A percentile compares a stretch with the other conserved stretches of the same genome.
phyloP scores from a whole-genome alignment of 2,329 filamentous ascomycete species.

The Colletotrichum sp. region DNA sequence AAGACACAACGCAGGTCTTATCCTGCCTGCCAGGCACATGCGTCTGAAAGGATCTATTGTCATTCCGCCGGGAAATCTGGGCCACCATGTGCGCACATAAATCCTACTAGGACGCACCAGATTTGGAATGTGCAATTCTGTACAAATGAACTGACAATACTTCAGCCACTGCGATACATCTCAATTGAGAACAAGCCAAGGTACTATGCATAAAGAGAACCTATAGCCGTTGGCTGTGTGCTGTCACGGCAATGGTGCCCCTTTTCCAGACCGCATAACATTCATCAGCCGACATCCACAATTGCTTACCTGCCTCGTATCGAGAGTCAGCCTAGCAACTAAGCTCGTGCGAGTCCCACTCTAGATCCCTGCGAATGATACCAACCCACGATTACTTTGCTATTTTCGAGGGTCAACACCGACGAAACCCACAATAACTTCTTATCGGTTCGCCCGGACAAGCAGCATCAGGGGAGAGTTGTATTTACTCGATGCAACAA shows the following conservation, averaged over 20 bases:
- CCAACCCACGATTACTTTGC: neutral
- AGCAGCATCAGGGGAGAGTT: neutral
- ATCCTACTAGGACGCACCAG: neutral
- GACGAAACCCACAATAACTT: conserved; percentile 4
- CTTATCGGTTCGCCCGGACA: neutral
- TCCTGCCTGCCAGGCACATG: neutral
- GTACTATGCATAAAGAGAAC: neutral
- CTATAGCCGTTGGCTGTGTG: neutral
- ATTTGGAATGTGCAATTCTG: neutral
- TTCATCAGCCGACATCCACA: neutral
- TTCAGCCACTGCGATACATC: neutral
- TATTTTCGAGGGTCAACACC: neutral
- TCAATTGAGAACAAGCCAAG: neutral
- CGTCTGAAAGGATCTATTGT: neutral
- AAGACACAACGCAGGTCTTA: neutral
- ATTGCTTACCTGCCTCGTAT: conserved; percentile 1
- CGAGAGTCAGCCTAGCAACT: neutral
- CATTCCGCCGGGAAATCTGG: neutral
- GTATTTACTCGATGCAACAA: conserved; percentile 7
- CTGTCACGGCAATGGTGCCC: neutral
- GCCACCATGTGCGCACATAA: neutral
- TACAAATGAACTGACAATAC: neutral
- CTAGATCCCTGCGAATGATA: neutral
- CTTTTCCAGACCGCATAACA: neutral
- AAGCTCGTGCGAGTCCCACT: conserved; percentile 2